These are phyloP conservation scores for Spathaspora passalidarum DNA, from an alignment of 805 yeast species.

Conservation along the genomic window DNA sequence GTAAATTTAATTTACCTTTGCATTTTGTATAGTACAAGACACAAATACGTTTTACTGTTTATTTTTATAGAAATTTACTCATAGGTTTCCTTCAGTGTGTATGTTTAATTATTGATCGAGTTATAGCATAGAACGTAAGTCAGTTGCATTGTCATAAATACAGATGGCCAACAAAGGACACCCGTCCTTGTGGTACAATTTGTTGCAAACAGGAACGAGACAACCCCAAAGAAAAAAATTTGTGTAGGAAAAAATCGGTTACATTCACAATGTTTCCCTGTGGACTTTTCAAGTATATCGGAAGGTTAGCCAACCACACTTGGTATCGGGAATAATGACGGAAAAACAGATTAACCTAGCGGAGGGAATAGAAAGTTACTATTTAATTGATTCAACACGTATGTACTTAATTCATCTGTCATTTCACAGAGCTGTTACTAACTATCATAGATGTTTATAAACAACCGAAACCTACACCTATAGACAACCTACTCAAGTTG, in stretches of 20 bases:
- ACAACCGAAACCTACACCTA: conserved; percentile 63
- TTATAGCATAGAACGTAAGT: too few species aligned
- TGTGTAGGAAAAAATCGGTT: background rate
- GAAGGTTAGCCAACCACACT: background rate
- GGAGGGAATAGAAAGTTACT: conserved; percentile 13
- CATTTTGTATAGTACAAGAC: background rate
- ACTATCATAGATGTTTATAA: conserved; percentile 6
- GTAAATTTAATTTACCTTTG: conserved; percentile 12
- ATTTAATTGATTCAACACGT: conserved; percentile 19
- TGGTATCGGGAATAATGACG: background rate
- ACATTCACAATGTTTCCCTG: background rate
- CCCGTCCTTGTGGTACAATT: too few species aligned
- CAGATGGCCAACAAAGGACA: too few species aligned
- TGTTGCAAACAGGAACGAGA: background rate
- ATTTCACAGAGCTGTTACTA: background rate
- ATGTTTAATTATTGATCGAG: conserved; percentile 2
- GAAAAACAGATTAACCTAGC: background rate
- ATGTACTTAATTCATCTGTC: conserved; percentile 8
- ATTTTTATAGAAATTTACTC: background rate
- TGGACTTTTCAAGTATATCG: background rate
- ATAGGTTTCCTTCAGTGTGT: background rate
- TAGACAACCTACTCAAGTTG: conserved; percentile 63
- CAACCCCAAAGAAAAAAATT: background rate
- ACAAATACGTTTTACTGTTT: background rate
- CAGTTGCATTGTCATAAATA: too few species aligned